Evolutionary conservation across 1,284 basidiomycete species (phyloP).

Genomic region (Tilletia walkeri): DNA sequence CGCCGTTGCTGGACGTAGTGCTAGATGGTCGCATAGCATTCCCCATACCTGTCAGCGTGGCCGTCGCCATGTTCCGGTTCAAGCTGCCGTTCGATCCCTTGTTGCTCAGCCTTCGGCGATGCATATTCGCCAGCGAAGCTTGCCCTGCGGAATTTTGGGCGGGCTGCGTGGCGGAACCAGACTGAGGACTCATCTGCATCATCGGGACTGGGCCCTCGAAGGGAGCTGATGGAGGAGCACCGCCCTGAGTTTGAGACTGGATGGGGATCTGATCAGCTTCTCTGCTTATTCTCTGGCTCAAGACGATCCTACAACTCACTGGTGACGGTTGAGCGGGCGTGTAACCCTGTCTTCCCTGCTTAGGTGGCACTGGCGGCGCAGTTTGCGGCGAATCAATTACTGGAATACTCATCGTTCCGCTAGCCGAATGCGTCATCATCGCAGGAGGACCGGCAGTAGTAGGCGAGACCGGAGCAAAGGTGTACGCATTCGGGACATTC

Average conservation of each 20-base stretch:
- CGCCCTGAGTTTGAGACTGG: neutral
- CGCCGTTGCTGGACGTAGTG: conserved; percentile 1
- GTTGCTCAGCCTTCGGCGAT: neutral
- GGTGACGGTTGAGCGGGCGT: neutral
- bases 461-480: neutral
- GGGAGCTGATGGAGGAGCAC: neutral
- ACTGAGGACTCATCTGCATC: conserved; percentile 10
- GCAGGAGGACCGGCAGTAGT: neutral
- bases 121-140: neutral
- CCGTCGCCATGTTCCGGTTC: neutral
- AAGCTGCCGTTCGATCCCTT: conserved; percentile 14
- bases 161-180: neutral
- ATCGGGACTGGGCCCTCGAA: conserved; percentile 7
- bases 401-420: neutral
- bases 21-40: conserved; percentile 1
- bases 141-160: neutral
- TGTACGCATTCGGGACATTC: conserved; percentile 6
- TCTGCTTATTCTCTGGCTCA: too few relatives aligned
- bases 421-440: conserved; percentile 13
- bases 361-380: neutral
- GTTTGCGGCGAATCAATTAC: conserved; percentile 2
- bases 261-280: too few relatives aligned
- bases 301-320: neutral
- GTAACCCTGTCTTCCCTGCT: neutral
- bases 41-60: neutral